Evolutionary conservation across 148 eudicot species (phyloP).

Genomic region (Polygonum maritimum): DNA sequence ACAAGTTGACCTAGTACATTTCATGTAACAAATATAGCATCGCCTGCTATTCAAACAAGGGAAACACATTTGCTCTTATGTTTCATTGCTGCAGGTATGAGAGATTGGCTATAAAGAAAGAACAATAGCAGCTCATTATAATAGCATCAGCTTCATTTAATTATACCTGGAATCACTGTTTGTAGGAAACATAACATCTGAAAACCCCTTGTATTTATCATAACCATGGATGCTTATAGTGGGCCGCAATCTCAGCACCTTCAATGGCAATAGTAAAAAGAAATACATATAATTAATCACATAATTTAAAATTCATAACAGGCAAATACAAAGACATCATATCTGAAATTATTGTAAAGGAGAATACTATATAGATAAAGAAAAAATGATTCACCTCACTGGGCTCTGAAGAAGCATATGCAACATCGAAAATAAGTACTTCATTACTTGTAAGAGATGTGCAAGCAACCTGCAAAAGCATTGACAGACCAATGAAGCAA

Average conservation of each 20-base stretch:
- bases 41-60: background rate
- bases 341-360: background rate
- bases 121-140: background rate
- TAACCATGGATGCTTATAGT: constrained; percentile 44
- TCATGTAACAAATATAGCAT: background rate
- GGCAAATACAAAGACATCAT: background rate
- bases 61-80: background rate
- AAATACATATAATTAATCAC: background rate
- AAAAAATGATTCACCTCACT: constrained; percentile 32
- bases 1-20: background rate
- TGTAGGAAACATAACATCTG: constrained; percentile 75
- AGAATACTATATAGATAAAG: background rate
- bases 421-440: constrained; percentile 66
- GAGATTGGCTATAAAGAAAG: background rate
- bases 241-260: constrained; percentile 64
- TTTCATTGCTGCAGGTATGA: background rate
- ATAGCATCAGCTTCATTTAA: background rate
- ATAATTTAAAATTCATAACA: background rate
- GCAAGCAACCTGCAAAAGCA: constrained; percentile 68
- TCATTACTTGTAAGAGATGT: constrained; percentile 53
- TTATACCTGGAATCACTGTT: constrained; percentile 49
- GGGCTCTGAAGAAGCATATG: constrained; percentile 65
- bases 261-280: background rate
- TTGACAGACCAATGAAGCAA: background rate
- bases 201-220: constrained; percentile 44